Percentiles rank a stretch among this genome's conserved stretches.
Evolutionary conservation across 257 asterid genomes (phyloP).

Genomic region (Fraxinus americana): DNA sequence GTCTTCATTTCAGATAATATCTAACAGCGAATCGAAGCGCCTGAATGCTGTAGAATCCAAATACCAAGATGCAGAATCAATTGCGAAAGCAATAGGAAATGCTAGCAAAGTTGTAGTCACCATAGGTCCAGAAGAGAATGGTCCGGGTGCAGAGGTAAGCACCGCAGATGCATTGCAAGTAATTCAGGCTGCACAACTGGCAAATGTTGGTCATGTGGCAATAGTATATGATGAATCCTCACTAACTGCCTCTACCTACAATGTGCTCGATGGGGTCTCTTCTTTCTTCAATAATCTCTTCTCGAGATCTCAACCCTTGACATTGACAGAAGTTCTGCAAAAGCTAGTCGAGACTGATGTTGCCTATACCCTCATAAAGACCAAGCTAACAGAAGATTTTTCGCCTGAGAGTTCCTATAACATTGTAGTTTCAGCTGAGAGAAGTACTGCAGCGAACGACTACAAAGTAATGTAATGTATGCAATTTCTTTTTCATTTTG

Average conservation of each 20-base stretch:
- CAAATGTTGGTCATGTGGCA: slow-evolving; percentile 87
- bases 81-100: slow-evolving; percentile 89
- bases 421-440: slow-evolving; percentile 71
- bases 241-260: slow-evolving; percentile 47
- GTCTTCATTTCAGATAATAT: slow-evolving; percentile 55
- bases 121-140: slow-evolving; percentile 73
- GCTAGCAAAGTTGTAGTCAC: slow-evolving; percentile 95
- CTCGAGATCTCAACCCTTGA: slow-evolving; percentile 63
- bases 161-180: slow-evolving; percentile 76
- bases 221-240: slow-evolving; percentile 66
- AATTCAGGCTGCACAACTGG: slow-evolving; percentile 76
- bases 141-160: slow-evolving; percentile 62
- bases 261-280: slow-evolving; percentile 77
- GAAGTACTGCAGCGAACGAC: slow-evolving; percentile 62
- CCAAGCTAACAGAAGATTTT: slow-evolving; percentile 72
- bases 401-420: slow-evolving; percentile 79
- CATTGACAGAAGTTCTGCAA: slow-evolving; percentile 65
- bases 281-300: slow-evolving; percentile 84
- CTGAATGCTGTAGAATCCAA: slow-evolving; percentile 76
- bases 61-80: slow-evolving; percentile 70
- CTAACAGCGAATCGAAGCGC: slow-evolving; percentile 70
- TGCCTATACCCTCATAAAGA: slow-evolving; percentile 79
- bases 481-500: slow-evolving; percentile 44
- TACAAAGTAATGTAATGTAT: slow-evolving; percentile 99
- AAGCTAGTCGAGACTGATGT: slow-evolving; percentile 66